Percentiles rank a stretch among this genome's conserved stretches.
These are phyloP conservation scores for Penicillium sp. DNA, from an alignment of 2,329 filamentous ascomycete genomes.

Conservation along the genomic window DNA sequence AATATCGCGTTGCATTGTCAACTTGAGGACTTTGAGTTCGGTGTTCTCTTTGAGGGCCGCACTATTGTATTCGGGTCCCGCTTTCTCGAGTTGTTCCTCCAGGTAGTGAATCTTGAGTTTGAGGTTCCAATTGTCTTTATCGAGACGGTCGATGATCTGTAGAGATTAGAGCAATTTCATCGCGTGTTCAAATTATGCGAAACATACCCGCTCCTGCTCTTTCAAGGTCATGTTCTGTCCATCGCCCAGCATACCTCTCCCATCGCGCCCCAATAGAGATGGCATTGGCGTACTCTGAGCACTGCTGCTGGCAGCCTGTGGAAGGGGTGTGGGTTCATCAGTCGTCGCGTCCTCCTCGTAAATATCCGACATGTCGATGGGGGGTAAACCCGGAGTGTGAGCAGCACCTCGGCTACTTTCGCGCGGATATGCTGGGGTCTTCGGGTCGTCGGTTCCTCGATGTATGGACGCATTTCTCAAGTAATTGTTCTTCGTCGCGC, in stretches of 20 bases:
- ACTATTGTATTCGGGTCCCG: slow-evolving; percentile 87
- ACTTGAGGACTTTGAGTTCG: slow-evolving; percentile 88
- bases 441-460: slow-evolving; percentile 58
- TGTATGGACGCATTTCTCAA: slow-evolving; percentile 61
- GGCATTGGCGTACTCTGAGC: slow-evolving; percentile 80
- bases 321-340: slow-evolving; percentile 72
- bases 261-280: slow-evolving; percentile 65
- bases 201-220: slow-evolving; percentile 82
- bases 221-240: slow-evolving; percentile 80
- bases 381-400: slow-evolving; percentile 74
- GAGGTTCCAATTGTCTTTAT: slow-evolving; percentile 97
- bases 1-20: slow-evolving; percentile 86
- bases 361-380: slow-evolving; percentile 70
- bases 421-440: slow-evolving; percentile 71
- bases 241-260: slow-evolving; percentile 73
- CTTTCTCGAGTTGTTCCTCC: slow-evolving; percentile 84
- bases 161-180: slow-evolving; percentile 18
- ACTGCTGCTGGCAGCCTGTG: slow-evolving; percentile 77
- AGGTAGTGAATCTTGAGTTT: slow-evolving; percentile 98
- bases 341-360: slow-evolving; percentile 67
- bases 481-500: slow-evolving; percentile 69
- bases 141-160: slow-evolving; percentile 83
- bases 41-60: slow-evolving; percentile 91
- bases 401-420: slow-evolving; percentile 67
- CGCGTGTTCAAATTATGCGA: background rate